Evolutionary conservation across 2,329 filamentous ascomycete genomes (phyloP).

Genomic region (Huntiella decipiens): DNA sequence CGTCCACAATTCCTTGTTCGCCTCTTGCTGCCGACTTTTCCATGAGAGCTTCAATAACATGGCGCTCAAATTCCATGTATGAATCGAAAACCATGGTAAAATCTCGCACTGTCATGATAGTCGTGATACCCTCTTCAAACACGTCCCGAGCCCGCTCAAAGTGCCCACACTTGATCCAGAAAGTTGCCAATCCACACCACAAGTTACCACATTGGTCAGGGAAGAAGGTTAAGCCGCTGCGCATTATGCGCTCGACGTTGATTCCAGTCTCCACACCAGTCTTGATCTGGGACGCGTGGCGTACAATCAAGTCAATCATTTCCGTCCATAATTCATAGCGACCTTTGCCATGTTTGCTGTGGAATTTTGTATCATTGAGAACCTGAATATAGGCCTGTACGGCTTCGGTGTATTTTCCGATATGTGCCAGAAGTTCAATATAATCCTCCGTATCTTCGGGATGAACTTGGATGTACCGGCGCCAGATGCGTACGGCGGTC

Average conservation of each 20-base stretch:
- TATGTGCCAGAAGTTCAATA: constrained; percentile 69
- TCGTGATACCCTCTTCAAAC: constrained; percentile 91
- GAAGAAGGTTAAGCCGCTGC: constrained; percentile 79
- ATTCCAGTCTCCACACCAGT: constrained; percentile 66
- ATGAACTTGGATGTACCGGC: constrained; percentile 90
- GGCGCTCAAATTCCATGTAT: constrained; percentile 93
- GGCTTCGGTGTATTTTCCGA: constrained; percentile 74
- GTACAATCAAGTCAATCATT: constrained; percentile 87
- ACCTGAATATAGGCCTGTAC: constrained; percentile 81
- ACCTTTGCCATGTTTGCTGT: constrained; percentile 83
- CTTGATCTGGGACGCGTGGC: constrained; percentile 71
- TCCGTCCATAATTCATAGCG: constrained; percentile 96
- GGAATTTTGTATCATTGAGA: constrained; percentile 75
- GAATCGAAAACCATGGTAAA: constrained; percentile 94
- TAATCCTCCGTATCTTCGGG: constrained; percentile 92
- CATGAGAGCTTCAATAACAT: constrained; percentile 79
- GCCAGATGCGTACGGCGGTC: constrained; percentile 85
- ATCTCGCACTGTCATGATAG: constrained; percentile 95
- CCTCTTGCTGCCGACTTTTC: constrained; percentile 64
- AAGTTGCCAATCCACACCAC: constrained; percentile 87
- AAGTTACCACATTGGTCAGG: constrained; percentile 86
- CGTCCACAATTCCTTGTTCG: constrained; percentile 58
- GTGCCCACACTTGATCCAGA: constrained; percentile 84
- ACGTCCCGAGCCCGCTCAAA: constrained; percentile 86
- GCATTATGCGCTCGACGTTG: constrained; percentile 78